phyloP scores from a whole-genome alignment of 306 rosid species.

The Comarum palustre region DNA sequence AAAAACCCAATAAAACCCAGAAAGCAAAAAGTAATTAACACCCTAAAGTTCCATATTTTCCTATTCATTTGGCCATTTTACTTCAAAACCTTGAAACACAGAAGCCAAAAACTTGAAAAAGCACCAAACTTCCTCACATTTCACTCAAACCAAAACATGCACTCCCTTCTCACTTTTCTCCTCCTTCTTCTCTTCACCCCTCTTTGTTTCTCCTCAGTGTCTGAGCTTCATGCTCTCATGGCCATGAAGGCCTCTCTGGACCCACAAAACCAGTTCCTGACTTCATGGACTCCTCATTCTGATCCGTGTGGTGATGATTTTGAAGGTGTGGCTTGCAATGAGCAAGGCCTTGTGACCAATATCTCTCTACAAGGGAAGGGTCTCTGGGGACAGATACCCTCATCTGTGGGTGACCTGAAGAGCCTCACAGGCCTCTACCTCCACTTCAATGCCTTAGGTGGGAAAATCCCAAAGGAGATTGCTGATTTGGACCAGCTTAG shows the following conservation, averaged over 20 bases:
- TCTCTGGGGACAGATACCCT: constrained; percentile 39
- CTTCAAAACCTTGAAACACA: background rate
- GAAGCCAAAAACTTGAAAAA: background rate
- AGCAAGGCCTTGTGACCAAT: constrained; percentile 39
- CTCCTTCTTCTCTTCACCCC: constrained; percentile 16
- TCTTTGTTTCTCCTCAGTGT: constrained; percentile 27
- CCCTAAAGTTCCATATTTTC: background rate
- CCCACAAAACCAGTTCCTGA: constrained; percentile 39
- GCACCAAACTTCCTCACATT: background rate
- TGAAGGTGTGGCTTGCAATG: constrained; percentile 58
- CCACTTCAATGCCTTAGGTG: constrained; percentile 48
- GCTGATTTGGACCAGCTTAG: constrained; percentile 32
- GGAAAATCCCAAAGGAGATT: constrained; percentile 42
- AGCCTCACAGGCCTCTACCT: constrained; percentile 52
- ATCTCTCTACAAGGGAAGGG: constrained; percentile 55
- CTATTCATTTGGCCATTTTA: background rate
- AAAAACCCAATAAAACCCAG: constrained; percentile 8
- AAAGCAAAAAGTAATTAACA: background rate
- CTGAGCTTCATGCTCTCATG: constrained; percentile 40
- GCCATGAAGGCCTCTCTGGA: constrained; percentile 45
- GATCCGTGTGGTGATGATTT: constrained; percentile 44
- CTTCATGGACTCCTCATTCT: constrained; percentile 35
- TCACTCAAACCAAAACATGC: constrained; percentile 40
- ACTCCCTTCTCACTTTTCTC: background rate
- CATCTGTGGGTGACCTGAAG: constrained; percentile 39